Evolutionary conservation across 2,329 filamentous ascomycete species (phyloP), one percentile per base, ranked within the genome.

Genomic region (Trichoderma asperellum): DNA sequence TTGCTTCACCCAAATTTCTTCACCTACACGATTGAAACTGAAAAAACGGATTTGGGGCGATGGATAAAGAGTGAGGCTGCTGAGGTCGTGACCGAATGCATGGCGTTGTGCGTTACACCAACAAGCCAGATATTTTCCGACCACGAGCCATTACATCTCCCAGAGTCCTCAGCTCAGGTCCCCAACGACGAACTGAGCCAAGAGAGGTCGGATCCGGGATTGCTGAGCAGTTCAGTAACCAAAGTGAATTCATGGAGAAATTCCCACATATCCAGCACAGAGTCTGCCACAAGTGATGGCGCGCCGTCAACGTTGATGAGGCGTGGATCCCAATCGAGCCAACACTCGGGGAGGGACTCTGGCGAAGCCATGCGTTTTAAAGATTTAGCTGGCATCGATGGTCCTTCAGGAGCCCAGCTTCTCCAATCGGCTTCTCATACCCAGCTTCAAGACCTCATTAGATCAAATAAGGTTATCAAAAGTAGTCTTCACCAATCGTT

Each of bases 1-100:
- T 79, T 93, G 6, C 81, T 96, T 18, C 92, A 96, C 76, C 90
- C 92, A n/a, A 94, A 94, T 77, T 95, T 96, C 78, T 94, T 92
- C 76, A 90, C 86, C 47, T 84, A 92, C 56, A 95, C 92, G 0
- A 86, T 92, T 59, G 92, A 96, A 71, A 91, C 92, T 2, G 92
- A 96, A 77, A 87, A 94, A 76, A 89, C 85, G 0, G 92, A 96
- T 74, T 86, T 88, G 71, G 89, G 90, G 53, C 88, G 92, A 63
- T 96, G 91, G 91, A 87, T 93, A 74, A 93, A 92, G 73, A 91
- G 90, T 73, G 92, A 94, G 72, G 89, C 92, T 8, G 88, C 92
- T 0, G 92, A 95, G 77, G 89, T 96, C 1, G 90, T 94, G 1
- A 91, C 91, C 2, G 89, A 93, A 73, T 96, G 93, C 73, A 90